phyloP scores from a whole-genome alignment of 345 rosid species.

The Combretum micranthum region DNA sequence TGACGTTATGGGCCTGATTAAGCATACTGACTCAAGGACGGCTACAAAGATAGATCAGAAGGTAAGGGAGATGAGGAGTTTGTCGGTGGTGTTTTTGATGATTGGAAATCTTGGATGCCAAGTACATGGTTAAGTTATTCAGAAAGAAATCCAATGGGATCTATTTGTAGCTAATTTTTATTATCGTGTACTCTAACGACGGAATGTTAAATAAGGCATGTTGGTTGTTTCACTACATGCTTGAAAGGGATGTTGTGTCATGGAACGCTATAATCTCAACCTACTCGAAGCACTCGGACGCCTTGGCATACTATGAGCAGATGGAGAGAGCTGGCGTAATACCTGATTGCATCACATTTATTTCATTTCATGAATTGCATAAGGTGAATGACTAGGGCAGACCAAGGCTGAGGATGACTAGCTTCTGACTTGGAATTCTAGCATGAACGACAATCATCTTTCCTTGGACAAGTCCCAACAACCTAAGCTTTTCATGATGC shows the following conservation, averaged over 20 bases:
- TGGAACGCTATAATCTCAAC: slow-evolving; percentile 84
- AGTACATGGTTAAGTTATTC: slow-evolving; percentile 66
- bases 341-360: slow-evolving; percentile 71
- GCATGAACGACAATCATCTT: too few species aligned
- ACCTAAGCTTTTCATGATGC: too few species aligned
- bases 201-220: slow-evolving; percentile 40
- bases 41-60: too few species aligned
- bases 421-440: too few species aligned
- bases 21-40: too few species aligned
- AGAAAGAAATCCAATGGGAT: slow-evolving; percentile 53
- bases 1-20: too few species aligned
- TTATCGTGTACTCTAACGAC: slow-evolving; percentile 38
- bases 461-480: too few species aligned
- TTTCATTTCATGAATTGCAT: slow-evolving; percentile 53
- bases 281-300: slow-evolving; percentile 40
- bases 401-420: slow-evolving; percentile 50
- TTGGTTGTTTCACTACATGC: slow-evolving; percentile 58
- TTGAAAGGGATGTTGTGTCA: slow-evolving; percentile 54
- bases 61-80: too few species aligned
- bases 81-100: too few species aligned
- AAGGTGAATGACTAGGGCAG: slow-evolving; percentile 71
- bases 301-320: slow-evolving; percentile 41
- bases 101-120: slow-evolving; percentile 42
- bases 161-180: slow-evolving; percentile 58
- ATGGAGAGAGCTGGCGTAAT: slow-evolving; percentile 38